Base-by-base conservation (phyloP, 768 basidiomycete species). In the Russula virescens region DNA sequence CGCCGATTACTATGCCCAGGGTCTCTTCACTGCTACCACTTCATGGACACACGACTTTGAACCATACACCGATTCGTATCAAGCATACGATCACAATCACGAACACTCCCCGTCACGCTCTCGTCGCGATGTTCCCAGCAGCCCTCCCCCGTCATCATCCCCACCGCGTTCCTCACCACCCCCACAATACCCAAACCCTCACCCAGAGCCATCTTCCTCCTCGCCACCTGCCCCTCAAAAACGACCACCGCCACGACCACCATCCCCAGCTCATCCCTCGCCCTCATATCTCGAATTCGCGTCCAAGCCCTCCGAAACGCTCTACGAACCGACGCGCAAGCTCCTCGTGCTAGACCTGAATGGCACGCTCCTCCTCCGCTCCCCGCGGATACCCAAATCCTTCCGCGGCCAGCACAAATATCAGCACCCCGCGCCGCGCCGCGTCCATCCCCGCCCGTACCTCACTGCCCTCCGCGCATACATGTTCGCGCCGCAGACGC, bases 271-370 rank as follows among this genome's bases (percentile, higher is more conserved):
- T 19, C 13, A 23, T 21, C 80, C 80, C 0, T 76, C 74, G 3
- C 62, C 71, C 4, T 68, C 34, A 21, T 81, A 81, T 61, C 70
- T 81, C 55, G 60, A 73, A 5, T 48, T 75, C 42, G 68, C 78
- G 10, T 58, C 66, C 8, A 40, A 68, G 34, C 65, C 72, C 1
- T 77, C 79, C 1, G 38, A 64, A 18, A 34, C 60, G 0, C 59
- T 77, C 38, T 28, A 64, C 0, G 68, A 74, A 7, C 73, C 76
- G 0, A 21, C 70, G 5, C 79, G 85, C 25, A 91, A 91, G 69
- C 79, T 91, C 1, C 78, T 91, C 53, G 78, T 91, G 5, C 79
- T 92, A 8, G 89, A 92, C 70, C 76, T 89, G 28, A 89, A 91
- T 66, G 89, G 89, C 16, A 85, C 88, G 0, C 80, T 91, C 18